phyloP scores from a whole-genome alignment of 192 early-diverging fungal genomes.

The Backusella circina region DNA sequence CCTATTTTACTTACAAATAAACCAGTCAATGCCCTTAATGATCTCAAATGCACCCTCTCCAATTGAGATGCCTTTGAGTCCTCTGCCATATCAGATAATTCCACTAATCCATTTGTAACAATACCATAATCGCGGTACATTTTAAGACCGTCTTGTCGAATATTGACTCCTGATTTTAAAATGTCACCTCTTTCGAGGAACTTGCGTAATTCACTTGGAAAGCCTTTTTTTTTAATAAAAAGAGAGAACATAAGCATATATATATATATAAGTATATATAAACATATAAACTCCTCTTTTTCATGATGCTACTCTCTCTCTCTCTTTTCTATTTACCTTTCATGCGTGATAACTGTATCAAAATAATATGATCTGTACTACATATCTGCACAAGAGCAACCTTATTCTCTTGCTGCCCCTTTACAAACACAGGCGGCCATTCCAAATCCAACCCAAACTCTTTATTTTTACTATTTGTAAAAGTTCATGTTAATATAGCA shows the following conservation, averaged over 20 bases:
- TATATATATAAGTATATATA: too few species aligned
- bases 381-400: constrained; percentile 26
- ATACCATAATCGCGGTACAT: constrained; percentile 24
- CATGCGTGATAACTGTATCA: constrained; percentile 22
- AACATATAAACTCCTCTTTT: too few species aligned
- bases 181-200: constrained; percentile 14
- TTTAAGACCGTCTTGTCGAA: constrained; percentile 23
- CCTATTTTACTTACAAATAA: constrained; percentile 21
- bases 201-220: constrained; percentile 4
- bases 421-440: constrained; percentile 29
- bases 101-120: constrained; percentile 25
- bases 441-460: constrained; percentile 33
- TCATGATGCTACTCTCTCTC: too few species aligned
- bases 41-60: neutral
- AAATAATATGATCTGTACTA: constrained; percentile 2
- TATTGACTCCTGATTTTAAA: constrained; percentile 27
- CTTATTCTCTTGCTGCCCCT: constrained; percentile 24
- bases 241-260: too few species aligned
- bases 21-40: constrained; percentile 15
- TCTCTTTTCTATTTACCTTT: neutral
- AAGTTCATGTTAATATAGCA: neutral
- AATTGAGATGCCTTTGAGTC: neutral
- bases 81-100: constrained; percentile 9
- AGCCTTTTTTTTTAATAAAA: neutral
- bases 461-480: neutral